phyloP scores from a whole-genome alignment of 2,329 filamentous ascomycete species.

The Colletotrichum plurivorum region DNA sequence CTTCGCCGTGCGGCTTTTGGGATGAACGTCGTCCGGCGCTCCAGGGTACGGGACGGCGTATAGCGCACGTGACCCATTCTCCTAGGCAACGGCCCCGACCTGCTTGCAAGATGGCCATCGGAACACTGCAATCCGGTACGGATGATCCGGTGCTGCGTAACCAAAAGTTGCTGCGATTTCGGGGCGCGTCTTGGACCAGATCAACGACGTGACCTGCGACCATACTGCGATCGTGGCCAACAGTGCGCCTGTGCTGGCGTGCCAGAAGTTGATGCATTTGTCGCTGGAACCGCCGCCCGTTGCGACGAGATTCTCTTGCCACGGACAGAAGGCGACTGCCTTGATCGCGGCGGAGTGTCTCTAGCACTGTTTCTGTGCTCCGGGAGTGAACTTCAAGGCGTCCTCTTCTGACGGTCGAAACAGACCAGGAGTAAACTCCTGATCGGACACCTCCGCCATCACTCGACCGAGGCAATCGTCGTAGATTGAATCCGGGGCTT shows the following conservation, averaged over 20 bases:
- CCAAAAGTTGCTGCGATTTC: slow-evolving; percentile 92
- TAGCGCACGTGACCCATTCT: slow-evolving; percentile 82
- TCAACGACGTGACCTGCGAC: slow-evolving; percentile 92
- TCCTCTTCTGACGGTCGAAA: slow-evolving; percentile 45
- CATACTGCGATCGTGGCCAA: slow-evolving; percentile 93
- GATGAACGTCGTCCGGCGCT: slow-evolving; percentile 48
- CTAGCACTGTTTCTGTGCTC: slow-evolving; percentile 79
- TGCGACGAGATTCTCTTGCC: slow-evolving; percentile 88
- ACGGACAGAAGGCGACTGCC: slow-evolving; percentile 96
- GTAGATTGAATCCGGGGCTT: not conserved
- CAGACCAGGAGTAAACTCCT: slow-evolving; percentile 10
- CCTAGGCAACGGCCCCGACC: slow-evolving; percentile 88
- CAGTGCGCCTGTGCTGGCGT: slow-evolving; percentile 84
- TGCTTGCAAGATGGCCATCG: slow-evolving; percentile 93
- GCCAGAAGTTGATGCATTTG: slow-evolving; percentile 96
- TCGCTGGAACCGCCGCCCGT: slow-evolving; percentile 96
- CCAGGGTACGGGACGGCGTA: slow-evolving; percentile 89
- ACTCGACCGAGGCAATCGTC: not conserved
- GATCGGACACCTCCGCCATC: not conserved
- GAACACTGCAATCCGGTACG: slow-evolving; percentile 91
- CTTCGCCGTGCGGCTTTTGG: slow-evolving; percentile 43
- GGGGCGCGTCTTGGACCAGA: slow-evolving; percentile 88
- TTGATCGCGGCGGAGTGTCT: slow-evolving; percentile 91
- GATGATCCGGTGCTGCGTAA: slow-evolving; percentile 84
- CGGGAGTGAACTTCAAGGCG: slow-evolving; percentile 65